Evolutionary conservation across 2,329 filamentous ascomycete genomes (phyloP), one percentile per base, ranked within the genome.

Genomic region (Aspergillus versicolor): DNA sequence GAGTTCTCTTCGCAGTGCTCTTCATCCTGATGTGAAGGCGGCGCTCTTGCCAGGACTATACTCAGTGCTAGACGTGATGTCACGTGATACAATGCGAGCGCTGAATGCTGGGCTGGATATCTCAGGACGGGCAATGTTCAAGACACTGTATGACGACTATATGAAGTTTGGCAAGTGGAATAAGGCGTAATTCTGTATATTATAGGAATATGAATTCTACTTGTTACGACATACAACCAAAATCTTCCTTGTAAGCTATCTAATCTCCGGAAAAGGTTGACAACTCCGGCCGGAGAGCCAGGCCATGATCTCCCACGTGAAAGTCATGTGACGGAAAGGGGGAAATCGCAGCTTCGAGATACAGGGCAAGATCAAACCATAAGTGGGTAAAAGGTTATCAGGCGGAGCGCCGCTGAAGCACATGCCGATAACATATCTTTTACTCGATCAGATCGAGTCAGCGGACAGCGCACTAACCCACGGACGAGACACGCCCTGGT

Each of bases 91-190:
- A 0, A 74, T 84, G 71, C 77, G 78, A 56, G 75, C 74, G 3
- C 67, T 84, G 67, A 83, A 82, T 65, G 75, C 79, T 1, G 78
- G 74, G 1, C 73, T 84, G 73, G 81, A 81, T 63, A 75, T 76
- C 21, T 80, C 77, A 44, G 76, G 79, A 58, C 73, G 82, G 44
- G 81, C 80, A 2, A 76, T 84, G 27, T 79, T 83, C 68, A 80
- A 81, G 67, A 72, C 72, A 4, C 66, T 84, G 34, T 83, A 83
- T 63, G 80, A 81, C 48, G 81, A 84, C 56, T 84, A 78, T 64
- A 64, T 73, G 51, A 71, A 68, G 58, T 79, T 76, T 65, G 78
- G 78, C 42, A 78, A 73, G 63, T 80, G 78, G 77, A 76, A 79
- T 58, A 75, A 77, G 65, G 74, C 67, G 41, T 80, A 68, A 62